A percentile compares a stretch with the other conserved stretches of the same genome.
phyloP scores from a whole-genome alignment of 768 basidiomycete genomes.

The Mycena indigotica region DNA sequence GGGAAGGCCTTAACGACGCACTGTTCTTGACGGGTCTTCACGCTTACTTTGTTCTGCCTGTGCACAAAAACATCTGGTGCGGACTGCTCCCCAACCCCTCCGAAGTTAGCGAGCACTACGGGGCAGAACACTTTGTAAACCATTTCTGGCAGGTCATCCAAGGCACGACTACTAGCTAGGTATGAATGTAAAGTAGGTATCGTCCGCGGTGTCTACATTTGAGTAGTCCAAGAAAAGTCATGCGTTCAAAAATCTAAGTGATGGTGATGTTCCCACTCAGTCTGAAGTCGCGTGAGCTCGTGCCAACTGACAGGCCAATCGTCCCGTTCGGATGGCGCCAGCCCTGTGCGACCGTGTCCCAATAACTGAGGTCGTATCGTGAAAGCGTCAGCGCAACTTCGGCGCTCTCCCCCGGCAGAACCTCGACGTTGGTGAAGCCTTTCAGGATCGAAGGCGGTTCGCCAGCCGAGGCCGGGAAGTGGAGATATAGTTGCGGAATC shows the following conservation, averaged over 20 bases:
- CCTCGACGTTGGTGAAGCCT: slow-evolving; percentile 65
- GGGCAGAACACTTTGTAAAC: slow-evolving; percentile 1
- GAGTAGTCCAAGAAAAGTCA: not conserved
- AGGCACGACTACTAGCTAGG: not conserved
- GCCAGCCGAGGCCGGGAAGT: slow-evolving; percentile 60
- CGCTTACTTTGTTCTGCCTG: not conserved
- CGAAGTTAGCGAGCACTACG: not conserved
- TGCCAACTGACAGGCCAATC: slow-evolving; percentile 65
- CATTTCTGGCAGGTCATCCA: slow-evolving; percentile 5
- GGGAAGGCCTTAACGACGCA: not conserved
- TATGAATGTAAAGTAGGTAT: no score
- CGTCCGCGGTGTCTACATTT: no score
- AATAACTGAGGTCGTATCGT: slow-evolving; percentile 71
- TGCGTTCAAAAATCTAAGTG: not conserved
- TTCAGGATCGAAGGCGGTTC: slow-evolving; percentile 74
- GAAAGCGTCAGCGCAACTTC: slow-evolving; percentile 60
- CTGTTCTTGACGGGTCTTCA: not conserved
- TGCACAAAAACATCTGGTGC: slow-evolving; percentile 2
- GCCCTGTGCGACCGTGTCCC: slow-evolving; percentile 74
- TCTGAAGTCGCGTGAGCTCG: slow-evolving; percentile 65
- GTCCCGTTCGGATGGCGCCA: slow-evolving; percentile 72
- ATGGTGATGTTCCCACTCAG: slow-evolving; percentile 45
- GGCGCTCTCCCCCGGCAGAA: slow-evolving; percentile 49
- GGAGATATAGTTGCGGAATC: slow-evolving; percentile 77
- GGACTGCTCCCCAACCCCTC: not conserved